A percentile compares a stretch with the other conserved stretches of the same genome.
Evolutionary conservation across 106 monocot species (phyloP).

Genomic region (Narthecium ossifragum): DNA sequence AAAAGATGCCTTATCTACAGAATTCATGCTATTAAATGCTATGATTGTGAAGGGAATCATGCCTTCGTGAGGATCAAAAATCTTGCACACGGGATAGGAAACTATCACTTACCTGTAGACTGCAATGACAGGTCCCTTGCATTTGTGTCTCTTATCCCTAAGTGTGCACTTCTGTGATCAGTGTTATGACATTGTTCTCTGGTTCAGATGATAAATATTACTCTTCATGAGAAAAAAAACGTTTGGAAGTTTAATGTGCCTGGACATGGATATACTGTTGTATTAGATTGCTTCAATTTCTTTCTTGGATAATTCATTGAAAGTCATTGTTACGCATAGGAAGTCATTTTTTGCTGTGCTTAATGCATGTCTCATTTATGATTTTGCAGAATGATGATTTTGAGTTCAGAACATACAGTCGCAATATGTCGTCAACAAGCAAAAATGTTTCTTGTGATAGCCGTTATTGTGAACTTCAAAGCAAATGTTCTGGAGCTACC

Average conservation of each 20-base stretch:
- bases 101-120: too few relatives aligned
- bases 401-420: slow-evolving; percentile 55
- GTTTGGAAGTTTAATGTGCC: not conserved
- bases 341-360: not conserved
- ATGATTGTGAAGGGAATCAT: too few relatives aligned
- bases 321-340: not conserved
- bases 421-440: slow-evolving; percentile 57
- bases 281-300: not conserved
- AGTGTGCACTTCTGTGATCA: too few relatives aligned
- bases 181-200: too few relatives aligned
- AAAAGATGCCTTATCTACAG: too few relatives aligned
- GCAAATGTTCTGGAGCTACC: slow-evolving; percentile 29
- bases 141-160: too few relatives aligned
- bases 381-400: slow-evolving; percentile 31
- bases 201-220: too few relatives aligned
- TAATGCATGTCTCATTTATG: not conserved
- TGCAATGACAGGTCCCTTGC: too few relatives aligned
- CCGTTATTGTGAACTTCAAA: slow-evolving; percentile 43
- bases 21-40: too few relatives aligned
- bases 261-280: not conserved
- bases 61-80: too few relatives aligned
- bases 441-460: slow-evolving; percentile 62
- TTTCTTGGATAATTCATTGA: not conserved
- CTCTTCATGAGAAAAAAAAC: not conserved
- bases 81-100: too few relatives aligned